Evolutionary conservation across 257 asterid species (phyloP), one percentile per base, ranked within the genome.

Genomic region (Plantago major): DNA sequence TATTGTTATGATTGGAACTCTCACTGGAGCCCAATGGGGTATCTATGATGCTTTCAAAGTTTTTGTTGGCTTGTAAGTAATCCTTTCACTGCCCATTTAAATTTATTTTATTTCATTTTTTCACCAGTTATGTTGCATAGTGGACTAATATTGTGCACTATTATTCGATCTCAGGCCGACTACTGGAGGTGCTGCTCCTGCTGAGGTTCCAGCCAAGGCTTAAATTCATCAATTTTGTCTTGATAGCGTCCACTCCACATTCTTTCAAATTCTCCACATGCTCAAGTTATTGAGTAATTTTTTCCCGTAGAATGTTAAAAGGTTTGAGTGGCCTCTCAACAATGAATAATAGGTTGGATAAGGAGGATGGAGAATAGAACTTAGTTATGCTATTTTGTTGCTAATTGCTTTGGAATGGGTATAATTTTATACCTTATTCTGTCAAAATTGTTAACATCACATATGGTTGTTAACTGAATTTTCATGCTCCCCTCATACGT

Each of bases 21-120:
- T 90, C 45, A 87, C 97, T n/a, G 97, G 97, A 55, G 94, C 96
- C n/a, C 97, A 90, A 56, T 90, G 97, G 97, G 97, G 97, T 28
- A 80, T 90, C 81, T 90, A 90, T 58, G 97, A 90, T 63, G 95
- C 97, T 49, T 87, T 90, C 85, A 90, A 90, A 81, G 96, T 90
- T 58, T 90, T 74, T 54, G 95, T 83, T 61, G 97, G 97, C 54
- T 79, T 90, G 97, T 90, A 87, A 87, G 95, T 78, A 59, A 46
- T 42, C n/a, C n/a, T n/a, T n/a, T 5, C 46, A 61, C 18, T 12
- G 49, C 17, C n/a, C 60, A 11, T 55, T 46, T 46, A 10, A 55
- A 55, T 63, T 42, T 18, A 14, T 59, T 13, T 11, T 46, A 33
- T 22, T 22, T 22, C 26, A 22, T 38, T 46, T 40, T 57, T 16